These are phyloP conservation scores for Plasmodium vivax DNA, from an alignment of 169 alveolate genomes.

Conservation along the genomic window DNA sequence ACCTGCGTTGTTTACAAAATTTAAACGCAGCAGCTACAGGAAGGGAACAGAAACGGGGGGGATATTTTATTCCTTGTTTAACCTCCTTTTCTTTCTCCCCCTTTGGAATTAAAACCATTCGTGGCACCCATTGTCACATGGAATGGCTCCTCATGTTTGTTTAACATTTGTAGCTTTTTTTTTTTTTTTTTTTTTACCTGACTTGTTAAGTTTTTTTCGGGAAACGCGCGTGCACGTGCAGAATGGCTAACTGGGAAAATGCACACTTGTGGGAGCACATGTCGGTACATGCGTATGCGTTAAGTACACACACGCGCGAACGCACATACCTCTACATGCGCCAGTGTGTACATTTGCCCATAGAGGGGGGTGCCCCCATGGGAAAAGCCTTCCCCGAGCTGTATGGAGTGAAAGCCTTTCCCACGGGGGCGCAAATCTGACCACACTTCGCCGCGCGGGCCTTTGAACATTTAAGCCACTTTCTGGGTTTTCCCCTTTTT, in stretches of 20 bases:
- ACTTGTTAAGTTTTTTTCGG: neutral
- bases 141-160: too few species aligned
- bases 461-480: neutral
- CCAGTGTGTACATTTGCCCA: neutral
- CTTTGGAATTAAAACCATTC: too few species aligned
- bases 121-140: too few species aligned
- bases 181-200: neutral
- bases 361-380: neutral
- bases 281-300: neutral
- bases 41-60: neutral
- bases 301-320: neutral
- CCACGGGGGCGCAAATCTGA: neutral
- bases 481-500: neutral
- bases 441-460: neutral
- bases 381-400: neutral
- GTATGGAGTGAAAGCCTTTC: neutral
- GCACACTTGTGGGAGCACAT: neutral
- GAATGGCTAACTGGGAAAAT: neutral
- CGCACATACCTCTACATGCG: neutral
- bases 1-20: neutral
- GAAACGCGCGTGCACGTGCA: neutral
- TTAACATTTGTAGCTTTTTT: neutral
- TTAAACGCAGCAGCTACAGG: neutral
- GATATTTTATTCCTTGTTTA: neutral
- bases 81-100: neutral